phyloP scores from a whole-genome alignment of 176 grass and related monocot species.

The Saccharum spontaneum region DNA sequence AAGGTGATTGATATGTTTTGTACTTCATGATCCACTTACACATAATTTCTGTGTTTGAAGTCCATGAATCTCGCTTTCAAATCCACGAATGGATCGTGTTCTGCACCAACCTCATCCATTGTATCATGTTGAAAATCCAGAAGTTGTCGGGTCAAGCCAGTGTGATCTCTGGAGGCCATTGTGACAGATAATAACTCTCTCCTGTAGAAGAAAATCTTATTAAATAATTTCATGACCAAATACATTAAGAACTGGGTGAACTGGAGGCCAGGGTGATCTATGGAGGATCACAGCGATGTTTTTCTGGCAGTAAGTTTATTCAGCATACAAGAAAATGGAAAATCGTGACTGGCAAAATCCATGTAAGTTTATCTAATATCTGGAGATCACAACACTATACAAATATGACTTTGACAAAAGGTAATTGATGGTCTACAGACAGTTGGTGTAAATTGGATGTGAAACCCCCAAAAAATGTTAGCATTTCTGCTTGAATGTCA shows the following conservation, averaged over 20 bases:
- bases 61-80: constrained; percentile 78
- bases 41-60: constrained; percentile 66
- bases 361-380: neutral
- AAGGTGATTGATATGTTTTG: constrained; percentile 24
- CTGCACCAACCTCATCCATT: constrained; percentile 20
- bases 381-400: neutral
- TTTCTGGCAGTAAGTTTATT: neutral
- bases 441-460: neutral
- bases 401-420: neutral
- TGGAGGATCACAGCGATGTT: neutral
- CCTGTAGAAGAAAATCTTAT: constrained; percentile 49
- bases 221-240: neutral
- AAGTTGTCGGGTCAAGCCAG: constrained; percentile 46
- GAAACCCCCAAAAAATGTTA: neutral
- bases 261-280: neutral
- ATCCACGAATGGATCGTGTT: constrained; percentile 58
- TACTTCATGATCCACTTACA: constrained; percentile 58
- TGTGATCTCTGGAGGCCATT: constrained; percentile 53
- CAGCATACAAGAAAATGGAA: constrained; percentile 5
- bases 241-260: neutral
- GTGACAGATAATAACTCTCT: constrained; percentile 38
- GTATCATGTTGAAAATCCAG: constrained; percentile 51
- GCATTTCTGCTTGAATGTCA: neutral
- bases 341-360: neutral
- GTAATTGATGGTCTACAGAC: neutral